Evolutionary conservation across 371 early-diverging fungal species (phyloP), one percentile per base, ranked within the genome.

Genomic region (Apophysomyces elegans): DNA sequence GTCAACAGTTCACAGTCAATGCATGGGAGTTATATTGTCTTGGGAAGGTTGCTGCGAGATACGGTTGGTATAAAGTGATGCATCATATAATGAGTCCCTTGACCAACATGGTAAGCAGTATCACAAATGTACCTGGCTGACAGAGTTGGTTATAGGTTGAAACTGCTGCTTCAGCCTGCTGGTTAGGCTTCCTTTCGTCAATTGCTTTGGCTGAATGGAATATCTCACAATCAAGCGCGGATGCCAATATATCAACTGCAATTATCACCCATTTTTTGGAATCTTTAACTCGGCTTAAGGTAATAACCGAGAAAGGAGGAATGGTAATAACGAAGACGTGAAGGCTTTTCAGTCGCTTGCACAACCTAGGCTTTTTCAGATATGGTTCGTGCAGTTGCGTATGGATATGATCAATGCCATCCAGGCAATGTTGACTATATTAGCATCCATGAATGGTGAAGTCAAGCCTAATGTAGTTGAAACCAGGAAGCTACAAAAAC

Each of bases 41-140:
- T 26, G 77, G 72, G 11, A 64, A 62, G n/a, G 77, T 75, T 41
- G 82, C 82, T 2, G 79, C 78, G 1, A 46, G 44, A 7, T 69
- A 68, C 39, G 69, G 73, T 58, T 79, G 78, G 76, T 75, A 71
- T 43, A 61, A 64, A 26, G 14, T 81, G 14, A 77, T 81, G 79
- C 46, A 75, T 43, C 32, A 56, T 9, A 60, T 77, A 11, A 59
- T 69, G 45, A 56, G 58, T 12, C 70, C 56, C 39, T 59, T 79
- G 12, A 46, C 61, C 18, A 69, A 61, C 13, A 72, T 64, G 72
- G 73, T 71, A 69, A 60, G 16, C 3, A 37, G 12, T 44, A 46
- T n/a, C 1, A 6, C 12, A 62, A n/a, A 41, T 32, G 46, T 37
- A 32, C 14, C 3, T 35, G 35, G 12, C 32, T 9, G 13, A 54